Evolutionary conservation across 305 asterid genomes (phyloP).

Genomic region (Solanum chacoense): DNA sequence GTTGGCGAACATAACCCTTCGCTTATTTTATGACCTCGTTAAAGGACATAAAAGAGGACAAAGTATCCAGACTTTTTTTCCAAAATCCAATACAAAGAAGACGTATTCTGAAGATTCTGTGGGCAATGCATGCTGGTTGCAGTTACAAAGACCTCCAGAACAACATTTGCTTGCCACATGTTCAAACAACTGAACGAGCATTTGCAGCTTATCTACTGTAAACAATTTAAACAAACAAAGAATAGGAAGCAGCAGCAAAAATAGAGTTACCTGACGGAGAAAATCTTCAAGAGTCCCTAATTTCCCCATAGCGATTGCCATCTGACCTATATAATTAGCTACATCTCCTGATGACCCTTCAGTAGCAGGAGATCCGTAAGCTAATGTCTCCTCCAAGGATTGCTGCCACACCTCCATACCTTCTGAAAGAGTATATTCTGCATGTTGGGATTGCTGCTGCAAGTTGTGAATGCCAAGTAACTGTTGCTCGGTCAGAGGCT

Average conservation of each 20-base stretch:
- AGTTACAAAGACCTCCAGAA: neutral
- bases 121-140: neutral
- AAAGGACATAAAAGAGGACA: neutral
- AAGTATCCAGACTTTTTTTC: neutral
- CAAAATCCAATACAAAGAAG: neutral
- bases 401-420: slow-evolving; percentile 90
- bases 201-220: neutral
- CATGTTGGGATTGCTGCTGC: slow-evolving; percentile 72
- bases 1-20: neutral
- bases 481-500: slow-evolving; percentile 91
- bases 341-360: slow-evolving; percentile 67
- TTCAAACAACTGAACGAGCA: neutral
- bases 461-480: slow-evolving; percentile 42
- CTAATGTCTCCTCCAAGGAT: slow-evolving; percentile 75
- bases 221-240: neutral
- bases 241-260: neutral
- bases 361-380: slow-evolving; percentile 50
- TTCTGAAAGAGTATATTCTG: slow-evolving; percentile 89
- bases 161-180: neutral
- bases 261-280: slow-evolving; percentile 56
- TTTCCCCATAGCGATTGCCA: slow-evolving; percentile 98
- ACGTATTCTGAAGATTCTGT: neutral
- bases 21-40: neutral
- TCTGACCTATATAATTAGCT: slow-evolving; percentile 81
- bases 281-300: slow-evolving; percentile 84